Evolutionary conservation across 1,284 basidiomycete genomes (phyloP).

Genomic region (Melanopsichium pennsylvanicum): DNA sequence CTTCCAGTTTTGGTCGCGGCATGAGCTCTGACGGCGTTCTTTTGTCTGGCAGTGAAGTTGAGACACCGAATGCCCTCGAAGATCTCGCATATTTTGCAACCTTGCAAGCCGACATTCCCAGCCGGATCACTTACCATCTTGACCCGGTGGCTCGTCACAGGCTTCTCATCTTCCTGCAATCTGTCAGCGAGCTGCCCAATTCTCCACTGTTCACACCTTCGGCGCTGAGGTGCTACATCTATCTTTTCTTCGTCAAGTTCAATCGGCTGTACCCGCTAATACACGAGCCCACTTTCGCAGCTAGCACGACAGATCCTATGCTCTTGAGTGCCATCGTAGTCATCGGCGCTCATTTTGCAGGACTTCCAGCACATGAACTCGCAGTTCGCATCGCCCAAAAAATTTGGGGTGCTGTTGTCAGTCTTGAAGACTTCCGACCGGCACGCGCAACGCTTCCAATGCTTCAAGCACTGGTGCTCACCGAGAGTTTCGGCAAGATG

Average conservation of each 20-base stretch:
- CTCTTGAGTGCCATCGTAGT: slow-evolving; percentile 53
- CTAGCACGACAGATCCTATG: slow-evolving; percentile 50
- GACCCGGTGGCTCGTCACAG: slow-evolving; percentile 43
- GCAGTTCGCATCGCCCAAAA: slow-evolving; percentile 51
- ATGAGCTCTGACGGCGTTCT: slow-evolving; percentile 35
- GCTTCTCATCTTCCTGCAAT: slow-evolving; percentile 50
- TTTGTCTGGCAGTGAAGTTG: slow-evolving; percentile 42
- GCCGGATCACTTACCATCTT: slow-evolving; percentile 39
- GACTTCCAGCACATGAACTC: slow-evolving; percentile 45
- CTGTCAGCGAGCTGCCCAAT: slow-evolving; percentile 49
- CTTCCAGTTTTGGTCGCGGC: slow-evolving; percentile 35
- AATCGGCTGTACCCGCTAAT: slow-evolving; percentile 52
- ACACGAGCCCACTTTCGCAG: slow-evolving; percentile 51
- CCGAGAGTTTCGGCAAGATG: slow-evolving; percentile 52
- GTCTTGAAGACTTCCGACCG: slow-evolving; percentile 54
- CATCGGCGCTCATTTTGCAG: slow-evolving; percentile 53
- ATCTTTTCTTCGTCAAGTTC: slow-evolving; percentile 55
- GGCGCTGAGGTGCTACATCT: slow-evolving; percentile 49
- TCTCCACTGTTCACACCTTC: slow-evolving; percentile 51
- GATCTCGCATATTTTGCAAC: slow-evolving; percentile 54
- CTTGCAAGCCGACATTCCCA: slow-evolving; percentile 49
- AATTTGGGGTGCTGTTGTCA: slow-evolving; percentile 54
- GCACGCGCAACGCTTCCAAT: slow-evolving; percentile 51
- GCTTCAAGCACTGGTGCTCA: slow-evolving; percentile 54
- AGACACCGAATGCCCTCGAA: slow-evolving; percentile 47